Conservation (phyloP, 345 rosid species). For the Syzygium jambos region DNA sequence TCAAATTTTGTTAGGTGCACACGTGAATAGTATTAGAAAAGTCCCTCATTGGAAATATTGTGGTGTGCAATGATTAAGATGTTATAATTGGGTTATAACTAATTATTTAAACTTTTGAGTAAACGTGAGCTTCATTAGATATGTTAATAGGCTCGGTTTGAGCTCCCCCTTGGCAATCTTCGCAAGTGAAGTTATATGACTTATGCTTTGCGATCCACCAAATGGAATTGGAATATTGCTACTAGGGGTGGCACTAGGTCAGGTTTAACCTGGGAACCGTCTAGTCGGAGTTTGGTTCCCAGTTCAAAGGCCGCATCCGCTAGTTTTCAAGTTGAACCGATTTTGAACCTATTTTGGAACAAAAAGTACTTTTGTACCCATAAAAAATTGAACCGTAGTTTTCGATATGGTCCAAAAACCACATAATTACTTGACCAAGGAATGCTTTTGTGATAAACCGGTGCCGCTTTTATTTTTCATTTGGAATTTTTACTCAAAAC, state of each 20-base stretch:
- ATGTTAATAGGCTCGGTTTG: not conserved
- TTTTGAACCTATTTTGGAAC: not conserved
- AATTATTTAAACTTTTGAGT: not conserved
- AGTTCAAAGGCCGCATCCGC: not conserved
- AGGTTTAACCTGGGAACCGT: not conserved
- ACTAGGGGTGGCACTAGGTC: not conserved
- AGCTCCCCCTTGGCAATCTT: not conserved
- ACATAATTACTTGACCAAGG: not conserved
- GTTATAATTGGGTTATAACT: not conserved
- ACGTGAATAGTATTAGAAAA: rapidly evolving
- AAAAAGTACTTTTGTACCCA: not conserved
- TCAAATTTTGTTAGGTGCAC: not conserved
- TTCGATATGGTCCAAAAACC: not conserved
- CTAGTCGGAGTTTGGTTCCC: not conserved
- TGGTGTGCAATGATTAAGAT: rapidly evolving
- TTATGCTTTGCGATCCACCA: not conserved
- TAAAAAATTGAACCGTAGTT: not conserved
- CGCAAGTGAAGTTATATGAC: not conserved
- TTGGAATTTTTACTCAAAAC: not conserved
- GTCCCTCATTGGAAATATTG: not conserved
- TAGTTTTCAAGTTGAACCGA: not conserved
- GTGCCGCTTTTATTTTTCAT: not conserved
- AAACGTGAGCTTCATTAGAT: not conserved
- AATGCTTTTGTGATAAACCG: not conserved
- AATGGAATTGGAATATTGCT: not conserved